Percentiles rank a stretch among this genome's conserved stretches.
Conservation (phyloP, 257 asterid species). For the Cruciata laevipes region DNA sequence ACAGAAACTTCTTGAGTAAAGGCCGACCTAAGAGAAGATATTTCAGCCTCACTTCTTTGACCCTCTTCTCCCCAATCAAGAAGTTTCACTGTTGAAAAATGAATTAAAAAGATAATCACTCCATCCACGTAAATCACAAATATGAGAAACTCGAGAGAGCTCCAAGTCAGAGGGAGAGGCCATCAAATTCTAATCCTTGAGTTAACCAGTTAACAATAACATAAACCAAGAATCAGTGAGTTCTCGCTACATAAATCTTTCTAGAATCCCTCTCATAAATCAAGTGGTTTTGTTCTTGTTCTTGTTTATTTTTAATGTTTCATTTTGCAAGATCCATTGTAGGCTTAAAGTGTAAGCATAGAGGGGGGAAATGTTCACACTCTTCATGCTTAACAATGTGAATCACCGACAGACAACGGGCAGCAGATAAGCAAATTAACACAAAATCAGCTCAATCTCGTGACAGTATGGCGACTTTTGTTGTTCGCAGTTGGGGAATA, state of each 20-base stretch:
- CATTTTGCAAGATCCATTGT: neutral
- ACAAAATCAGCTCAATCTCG: constrained; percentile 12
- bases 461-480: constrained; percentile 5
- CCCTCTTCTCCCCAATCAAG: constrained; percentile 93
- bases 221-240: neutral
- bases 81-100: constrained; percentile 51
- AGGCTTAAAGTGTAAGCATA: neutral
- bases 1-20: constrained; percentile 82
- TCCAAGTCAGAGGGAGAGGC: neutral
- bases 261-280: neutral
- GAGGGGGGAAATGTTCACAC: neutral
- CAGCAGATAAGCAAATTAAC: neutral
- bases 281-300: neutral
- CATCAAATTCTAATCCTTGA: neutral
- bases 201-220: neutral
- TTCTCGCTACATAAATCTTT: neutral
- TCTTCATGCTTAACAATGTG: constrained; percentile 3
- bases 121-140: constrained; percentile 10
- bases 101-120: constrained; percentile 6
- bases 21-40: constrained; percentile 61
- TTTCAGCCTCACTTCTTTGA: constrained; percentile 50
- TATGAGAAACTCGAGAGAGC: neutral
- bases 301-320: neutral
- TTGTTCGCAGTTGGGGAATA: neutral
- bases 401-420: neutral